Base-by-base conservation (phyloP, 768 basidiomycete species). In the Leucocoprinus birnbaumii region DNA sequence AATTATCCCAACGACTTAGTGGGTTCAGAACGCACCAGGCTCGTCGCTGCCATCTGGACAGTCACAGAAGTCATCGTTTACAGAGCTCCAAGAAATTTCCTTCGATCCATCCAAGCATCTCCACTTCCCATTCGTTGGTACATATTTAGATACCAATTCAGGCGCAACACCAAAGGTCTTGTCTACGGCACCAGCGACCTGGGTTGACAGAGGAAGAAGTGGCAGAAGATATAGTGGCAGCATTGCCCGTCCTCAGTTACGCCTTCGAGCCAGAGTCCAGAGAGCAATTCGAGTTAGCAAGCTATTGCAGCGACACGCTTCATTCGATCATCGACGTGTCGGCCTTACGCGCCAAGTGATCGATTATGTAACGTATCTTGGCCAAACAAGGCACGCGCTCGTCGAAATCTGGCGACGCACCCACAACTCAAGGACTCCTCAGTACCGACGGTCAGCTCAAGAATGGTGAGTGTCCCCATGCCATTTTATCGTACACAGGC, bases 61-160 rank as follows among this genome's bases (percentile, higher is more conserved):
- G 72, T 98, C 94, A 65, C 94, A 98, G 63, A 86, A 93, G 69
- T 98, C 94, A 65, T 98, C 92, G 67, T 98, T 97, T 22, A 97
- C 85, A 18, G 89, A 84, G 31, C 73, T 70, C 85, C 86, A 93
- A 2, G 86, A 72, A 59, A 98, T 91, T 58, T 82, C 78, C 63
- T 85, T 86, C 0, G 84, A 86, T 19, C 86, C 88, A 62, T 94
- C 87, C 57, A 96, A 71, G 71, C 94, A 97, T 58, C 72, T 79
- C 89, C 93, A 96, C 22, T 77, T 80, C 21, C 78, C 75, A 50
- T 69, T 72, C 5, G 73, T 68, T 11, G 86, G 77, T 2, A 68
- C 68, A 63, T 91, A 91, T 68, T 78, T 81, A 10, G 78, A 65
- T 11, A 80, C 61, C 6, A 86, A 67, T 44, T 73, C 69, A 0